These are phyloP conservation scores for Begonia loranthoides DNA, from an alignment of 306 rosid species.

Conservation along the genomic window DNA sequence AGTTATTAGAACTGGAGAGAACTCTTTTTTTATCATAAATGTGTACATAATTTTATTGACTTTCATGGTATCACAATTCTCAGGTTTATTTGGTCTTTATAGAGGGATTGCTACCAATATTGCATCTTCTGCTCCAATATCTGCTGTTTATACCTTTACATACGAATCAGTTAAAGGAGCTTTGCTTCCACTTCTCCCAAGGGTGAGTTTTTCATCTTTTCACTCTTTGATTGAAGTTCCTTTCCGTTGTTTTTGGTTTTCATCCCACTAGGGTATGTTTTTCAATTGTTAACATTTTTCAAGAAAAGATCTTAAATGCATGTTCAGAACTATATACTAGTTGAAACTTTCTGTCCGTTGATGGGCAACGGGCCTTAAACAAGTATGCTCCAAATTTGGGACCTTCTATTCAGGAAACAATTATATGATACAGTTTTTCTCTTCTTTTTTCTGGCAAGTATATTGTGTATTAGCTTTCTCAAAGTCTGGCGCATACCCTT, in stretches of 20 bases:
- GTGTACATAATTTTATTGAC: background rate
- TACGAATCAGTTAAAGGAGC: slow-evolving; percentile 86
- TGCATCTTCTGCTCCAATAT: slow-evolving; percentile 87
- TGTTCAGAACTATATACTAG: no score
- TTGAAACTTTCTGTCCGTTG: no score
- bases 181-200: slow-evolving; percentile 70
- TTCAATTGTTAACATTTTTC: no score
- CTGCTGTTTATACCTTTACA: slow-evolving; percentile 84
- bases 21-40: slow-evolving; percentile 4
- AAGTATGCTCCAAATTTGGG: background rate
- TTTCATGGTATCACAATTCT: slow-evolving; percentile 13
- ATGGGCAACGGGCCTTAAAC: no score
- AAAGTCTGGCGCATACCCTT: slow-evolving; percentile 19
- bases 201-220: slow-evolving; percentile 28
- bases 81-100: slow-evolving; percentile 87
- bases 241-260: background rate
- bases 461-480: slow-evolving; percentile 4
- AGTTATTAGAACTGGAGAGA: slow-evolving; percentile 13
- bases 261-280: no score
- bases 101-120: slow-evolving; percentile 82
- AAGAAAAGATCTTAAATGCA: no score
- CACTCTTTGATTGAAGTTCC: background rate
- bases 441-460: no score
- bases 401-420: background rate
- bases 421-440: no score